Evolutionary conservation across 2,329 filamentous ascomycete genomes (phyloP).

Genomic region (Pseudocercospora fijiensis): DNA sequence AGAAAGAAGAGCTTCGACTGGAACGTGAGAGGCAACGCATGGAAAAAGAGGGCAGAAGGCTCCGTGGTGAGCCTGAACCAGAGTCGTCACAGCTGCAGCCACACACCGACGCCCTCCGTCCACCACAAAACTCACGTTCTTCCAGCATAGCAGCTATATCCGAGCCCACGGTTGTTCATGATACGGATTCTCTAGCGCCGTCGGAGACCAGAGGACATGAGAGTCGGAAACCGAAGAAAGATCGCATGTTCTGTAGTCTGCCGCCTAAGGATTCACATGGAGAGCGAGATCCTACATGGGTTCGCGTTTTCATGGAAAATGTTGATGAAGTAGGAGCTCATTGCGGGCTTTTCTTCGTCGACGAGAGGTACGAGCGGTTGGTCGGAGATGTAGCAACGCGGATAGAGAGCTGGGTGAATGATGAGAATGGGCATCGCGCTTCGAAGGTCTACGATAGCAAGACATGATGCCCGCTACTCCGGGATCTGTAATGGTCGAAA

Average conservation of each 20-base stretch:
- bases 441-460: not conserved
- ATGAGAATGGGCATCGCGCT: constrained; percentile 14
- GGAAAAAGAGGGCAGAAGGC: constrained; percentile 34
- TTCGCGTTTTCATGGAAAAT: constrained; percentile 74
- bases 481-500: not conserved
- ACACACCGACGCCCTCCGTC: not conserved
- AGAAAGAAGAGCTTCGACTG: constrained; percentile 34
- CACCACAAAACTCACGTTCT: constrained; percentile 1
- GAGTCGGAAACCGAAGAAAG: constrained; percentile 47
- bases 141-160: constrained; percentile 13
- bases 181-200: constrained; percentile 14
- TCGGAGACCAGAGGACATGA: constrained; percentile 21
- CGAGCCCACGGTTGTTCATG: constrained; percentile 5
- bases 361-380: constrained; percentile 48
- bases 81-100: not conserved
- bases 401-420: constrained; percentile 39
- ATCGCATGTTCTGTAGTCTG: constrained; percentile 76
- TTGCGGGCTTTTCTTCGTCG: constrained; percentile 74
- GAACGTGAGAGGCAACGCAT: constrained; percentile 35
- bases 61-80: constrained; percentile 33
- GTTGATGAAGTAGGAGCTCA: constrained; percentile 85
- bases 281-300: constrained; percentile 68
- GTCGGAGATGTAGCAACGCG: constrained; percentile 41
- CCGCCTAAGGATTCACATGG: constrained; percentile 59
- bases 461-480: not conserved